phyloP scores from a whole-genome alignment of 2,329 filamentous ascomycete genomes.

The Paecilomyces sp. region DNA sequence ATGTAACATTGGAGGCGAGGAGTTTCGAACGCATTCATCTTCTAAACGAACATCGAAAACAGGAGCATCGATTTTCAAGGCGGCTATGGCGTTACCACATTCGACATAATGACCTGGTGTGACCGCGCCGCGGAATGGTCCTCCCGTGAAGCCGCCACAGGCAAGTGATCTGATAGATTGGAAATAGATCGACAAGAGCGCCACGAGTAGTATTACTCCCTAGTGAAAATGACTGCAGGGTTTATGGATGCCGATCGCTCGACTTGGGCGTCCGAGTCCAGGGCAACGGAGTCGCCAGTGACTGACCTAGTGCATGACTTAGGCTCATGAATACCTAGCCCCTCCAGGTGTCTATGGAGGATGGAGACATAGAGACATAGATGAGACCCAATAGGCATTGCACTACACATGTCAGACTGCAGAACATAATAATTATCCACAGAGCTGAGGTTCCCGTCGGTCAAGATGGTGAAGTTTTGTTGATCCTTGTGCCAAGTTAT shows the following conservation, averaged over 20 bases:
- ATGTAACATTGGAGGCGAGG: neutral
- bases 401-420: too few relatives aligned
- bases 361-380: neutral
- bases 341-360: neutral
- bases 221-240: neutral
- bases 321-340: neutral
- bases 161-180: neutral
- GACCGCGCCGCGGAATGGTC: neutral
- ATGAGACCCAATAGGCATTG: neutral
- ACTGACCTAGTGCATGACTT: neutral
- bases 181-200: neutral
- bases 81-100: neutral
- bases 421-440: neutral
- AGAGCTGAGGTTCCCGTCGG: neutral
- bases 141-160: neutral
- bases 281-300: neutral
- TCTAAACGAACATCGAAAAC: neutral
- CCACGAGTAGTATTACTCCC: neutral
- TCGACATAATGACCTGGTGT: neutral
- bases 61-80: neutral
- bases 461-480: neutral
- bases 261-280: neutral
- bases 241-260: neutral
- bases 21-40: neutral
- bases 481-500: neutral